These are phyloP conservation scores for Achlya hypogyna DNA, from an alignment of 352 stramenopile species.

Conservation along the genomic window DNA sequence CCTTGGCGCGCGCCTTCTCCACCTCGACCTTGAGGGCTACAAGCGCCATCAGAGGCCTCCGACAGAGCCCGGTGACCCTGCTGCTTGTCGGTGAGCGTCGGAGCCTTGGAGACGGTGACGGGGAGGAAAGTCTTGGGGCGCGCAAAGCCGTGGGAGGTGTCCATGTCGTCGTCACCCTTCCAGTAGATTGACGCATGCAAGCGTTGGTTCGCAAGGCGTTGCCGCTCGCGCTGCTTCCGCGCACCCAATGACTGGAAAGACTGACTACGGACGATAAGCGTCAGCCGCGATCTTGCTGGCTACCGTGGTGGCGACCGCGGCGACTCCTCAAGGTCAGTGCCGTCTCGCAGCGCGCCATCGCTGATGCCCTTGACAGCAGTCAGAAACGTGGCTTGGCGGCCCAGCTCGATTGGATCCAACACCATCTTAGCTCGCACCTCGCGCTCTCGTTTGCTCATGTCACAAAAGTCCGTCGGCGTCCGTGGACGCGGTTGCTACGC, in stretches of 20 bases:
- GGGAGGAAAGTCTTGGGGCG: conserved; percentile 8
- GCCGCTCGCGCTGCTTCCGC: background rate
- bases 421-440: conserved; percentile 20
- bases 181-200: background rate
- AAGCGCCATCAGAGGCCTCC: background rate
- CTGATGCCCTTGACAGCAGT: background rate
- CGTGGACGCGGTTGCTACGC: conserved; percentile 6
- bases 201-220: background rate
- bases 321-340: background rate
- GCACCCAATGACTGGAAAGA: conserved; percentile 2
- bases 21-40: conserved; percentile 2
- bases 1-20: conserved; percentile 11
- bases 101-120: background rate
- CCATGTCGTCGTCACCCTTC: background rate
- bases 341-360: too few relatives aligned
- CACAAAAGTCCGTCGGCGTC: conserved; percentile 12
- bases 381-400: conserved; percentile 2
- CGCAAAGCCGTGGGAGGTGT: conserved; percentile 1
- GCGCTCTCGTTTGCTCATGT: conserved; percentile 20
- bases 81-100: conserved; percentile 11
- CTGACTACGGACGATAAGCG: background rate
- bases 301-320: background rate
- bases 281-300: background rate
- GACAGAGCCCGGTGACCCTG: background rate
- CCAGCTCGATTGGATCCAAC: background rate